Percentiles rank a stretch among this genome's conserved stretches.
phyloP scores from a whole-genome alignment of 352 stramenopile genomes.

The Pythium grandisporangium region DNA sequence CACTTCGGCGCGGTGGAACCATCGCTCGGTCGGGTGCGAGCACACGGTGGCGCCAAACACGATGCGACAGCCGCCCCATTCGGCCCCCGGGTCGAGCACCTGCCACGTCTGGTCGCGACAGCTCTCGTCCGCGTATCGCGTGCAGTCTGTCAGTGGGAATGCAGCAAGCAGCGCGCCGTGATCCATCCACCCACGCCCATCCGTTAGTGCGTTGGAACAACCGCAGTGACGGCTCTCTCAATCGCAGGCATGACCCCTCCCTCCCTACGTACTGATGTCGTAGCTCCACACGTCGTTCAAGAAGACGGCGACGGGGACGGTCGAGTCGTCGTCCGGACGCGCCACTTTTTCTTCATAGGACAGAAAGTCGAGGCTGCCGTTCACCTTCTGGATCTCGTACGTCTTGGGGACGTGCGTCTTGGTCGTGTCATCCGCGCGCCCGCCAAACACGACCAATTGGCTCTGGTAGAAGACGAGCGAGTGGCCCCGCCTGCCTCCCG shows the following conservation, averaged over 20 bases:
- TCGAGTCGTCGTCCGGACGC: constrained; percentile 22
- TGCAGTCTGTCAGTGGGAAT: constrained; percentile 78
- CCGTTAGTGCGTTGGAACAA: no score
- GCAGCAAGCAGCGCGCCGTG: no score
- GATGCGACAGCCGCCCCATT: constrained; percentile 89
- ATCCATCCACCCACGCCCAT: no score
- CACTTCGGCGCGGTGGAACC: constrained; percentile 82
- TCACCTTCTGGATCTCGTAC: constrained; percentile 77
- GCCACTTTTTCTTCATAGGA: constrained; percentile 85
- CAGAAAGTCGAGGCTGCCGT: constrained; percentile 79
- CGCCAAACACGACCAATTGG: constrained; percentile 88
- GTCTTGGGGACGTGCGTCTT: constrained; percentile 86
- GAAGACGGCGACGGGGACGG: constrained; percentile 79
- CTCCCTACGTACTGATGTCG: constrained; percentile 69
- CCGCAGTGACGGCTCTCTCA: no score
- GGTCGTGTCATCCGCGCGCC: constrained; percentile 85
- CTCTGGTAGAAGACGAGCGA: constrained; percentile 81
- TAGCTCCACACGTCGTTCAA: constrained; percentile 97
- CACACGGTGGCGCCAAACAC: constrained; percentile 81
- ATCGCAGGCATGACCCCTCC: no score
- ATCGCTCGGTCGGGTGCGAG: constrained; percentile 83
- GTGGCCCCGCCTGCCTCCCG: constrained; percentile 73
- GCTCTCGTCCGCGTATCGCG: constrained; percentile 76
- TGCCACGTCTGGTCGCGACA: constrained; percentile 81
- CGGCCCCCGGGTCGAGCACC: constrained; percentile 73